These are phyloP conservation scores for Marasmius tenuissimus DNA, from an alignment of 1,284 basidiomycete species.

Conservation along the genomic window DNA sequence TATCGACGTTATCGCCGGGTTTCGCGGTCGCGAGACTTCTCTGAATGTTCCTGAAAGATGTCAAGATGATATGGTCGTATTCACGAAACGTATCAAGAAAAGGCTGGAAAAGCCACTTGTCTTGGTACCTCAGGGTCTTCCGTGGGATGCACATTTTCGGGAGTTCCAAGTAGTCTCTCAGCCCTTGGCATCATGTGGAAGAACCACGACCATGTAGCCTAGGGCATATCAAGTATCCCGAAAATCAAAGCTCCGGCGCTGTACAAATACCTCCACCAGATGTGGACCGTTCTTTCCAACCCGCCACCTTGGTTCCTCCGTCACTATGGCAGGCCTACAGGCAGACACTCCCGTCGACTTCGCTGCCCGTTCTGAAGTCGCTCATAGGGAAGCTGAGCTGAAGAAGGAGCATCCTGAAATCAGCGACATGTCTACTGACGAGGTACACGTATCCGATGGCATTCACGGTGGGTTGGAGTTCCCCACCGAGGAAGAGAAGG, in stretches of 20 bases:
- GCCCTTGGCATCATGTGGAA: neutral
- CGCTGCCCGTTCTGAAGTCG: neutral
- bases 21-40: too few relatives aligned
- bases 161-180: neutral
- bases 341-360: neutral
- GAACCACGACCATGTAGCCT: neutral
- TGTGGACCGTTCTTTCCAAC: neutral
- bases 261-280: neutral
- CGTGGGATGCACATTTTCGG: too few relatives aligned
- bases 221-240: neutral
- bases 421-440: neutral
- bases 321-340: neutral
- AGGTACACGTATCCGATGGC: constrained; percentile 20
- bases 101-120: neutral
- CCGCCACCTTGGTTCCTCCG: neutral
- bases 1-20: too few relatives aligned
- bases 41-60: neutral
- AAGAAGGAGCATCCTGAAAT: constrained; percentile 4
- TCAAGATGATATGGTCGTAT: neutral
- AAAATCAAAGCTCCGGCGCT: neutral
- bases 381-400: neutral
- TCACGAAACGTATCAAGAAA: neutral
- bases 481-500: constrained; percentile 54
- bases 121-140: neutral
- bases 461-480: constrained; percentile 42